Evolutionary conservation across 208 protist species (phyloP), one percentile per base, ranked within the genome.

Genomic region (Leishmania arabica): DNA sequence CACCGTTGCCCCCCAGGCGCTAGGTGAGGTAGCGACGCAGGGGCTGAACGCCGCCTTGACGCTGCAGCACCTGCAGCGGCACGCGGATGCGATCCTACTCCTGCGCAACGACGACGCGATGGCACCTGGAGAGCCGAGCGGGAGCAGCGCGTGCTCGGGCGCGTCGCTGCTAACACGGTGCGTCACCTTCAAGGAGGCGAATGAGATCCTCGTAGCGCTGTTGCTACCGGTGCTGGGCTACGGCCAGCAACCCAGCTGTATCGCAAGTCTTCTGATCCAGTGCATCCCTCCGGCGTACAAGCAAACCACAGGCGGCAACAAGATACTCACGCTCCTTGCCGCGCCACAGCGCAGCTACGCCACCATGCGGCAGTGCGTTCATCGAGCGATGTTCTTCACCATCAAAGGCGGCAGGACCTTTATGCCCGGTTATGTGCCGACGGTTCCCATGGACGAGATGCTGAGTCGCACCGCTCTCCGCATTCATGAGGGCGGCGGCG

Each of bases 61-160:
- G 17, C 83, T 97, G 60, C 84, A 94, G 54, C 77, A 87, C 24
- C 76, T 97, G 69, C 86, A 91, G 70, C 71, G 86, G 31, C 87
- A 86, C 45, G 84, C 76, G 17, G 92, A 97, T 79, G 95, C 92
- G 19, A 81, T 95, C 0, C 4, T 97, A 1, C 81, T 97, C 7
- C 80, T 97, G 65, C 93, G 95, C 69, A 97, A 97, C 78, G 92
- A 95, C 68, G 95, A 96, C 68, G 90, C 81, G 21, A 80, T 95
- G 80, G 74, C 77, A 37, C 85, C 85, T 31, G 85, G 82, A 3
- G 85, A 91, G 56, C 70, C 64, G 27, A 71, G 7, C 3, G 72
- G 78, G 24, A 85, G 76, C 78, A 89, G 85, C 73, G 81, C 83
- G 11, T 83, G 79, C 56, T 72, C 77, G 3, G 84, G 80, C 15